These are phyloP conservation scores for Euphrasia arctica DNA, from an alignment of 305 asterid genomes.

Conservation along the genomic window DNA sequence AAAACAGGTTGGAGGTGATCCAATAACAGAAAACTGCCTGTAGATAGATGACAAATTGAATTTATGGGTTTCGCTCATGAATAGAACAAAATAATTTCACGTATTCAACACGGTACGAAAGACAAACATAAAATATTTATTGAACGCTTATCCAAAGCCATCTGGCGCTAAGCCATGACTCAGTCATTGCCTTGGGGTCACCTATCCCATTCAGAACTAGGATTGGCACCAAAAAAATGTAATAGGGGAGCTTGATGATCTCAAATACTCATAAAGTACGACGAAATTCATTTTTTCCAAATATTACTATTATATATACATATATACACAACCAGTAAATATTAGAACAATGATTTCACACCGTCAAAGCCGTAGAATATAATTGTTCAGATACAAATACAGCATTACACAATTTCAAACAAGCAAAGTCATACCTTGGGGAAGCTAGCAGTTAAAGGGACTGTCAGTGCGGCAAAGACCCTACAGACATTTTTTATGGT, in stretches of 20 bases:
- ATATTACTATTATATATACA: too few species aligned
- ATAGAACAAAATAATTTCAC: conserved; percentile 12
- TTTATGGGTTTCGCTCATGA: conserved; percentile 8
- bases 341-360: background rate
- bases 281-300: too few species aligned
- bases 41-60: conserved; percentile 21
- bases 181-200: too few species aligned
- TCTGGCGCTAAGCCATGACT: background rate
- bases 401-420: conserved; percentile 15
- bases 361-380: background rate
- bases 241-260: too few species aligned
- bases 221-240: too few species aligned
- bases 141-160: background rate
- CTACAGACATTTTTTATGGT: conserved; percentile 69
- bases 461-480: conserved; percentile 64
- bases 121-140: background rate
- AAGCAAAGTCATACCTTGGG: conserved; percentile 54
- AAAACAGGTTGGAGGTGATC: conserved; percentile 85
- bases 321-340: too few species aligned
- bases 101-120: conserved; percentile 12
- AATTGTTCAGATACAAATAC: conserved; percentile 2
- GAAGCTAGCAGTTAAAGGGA: conserved; percentile 69
- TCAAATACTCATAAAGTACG: too few species aligned
- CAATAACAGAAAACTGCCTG: conserved; percentile 96
- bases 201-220: too few species aligned